A percentile compares a stretch with the other conserved stretches of the same genome.
Conservation (phyloP, 306 rosid genomes). For the Cucurbita ficifolia region DNA sequence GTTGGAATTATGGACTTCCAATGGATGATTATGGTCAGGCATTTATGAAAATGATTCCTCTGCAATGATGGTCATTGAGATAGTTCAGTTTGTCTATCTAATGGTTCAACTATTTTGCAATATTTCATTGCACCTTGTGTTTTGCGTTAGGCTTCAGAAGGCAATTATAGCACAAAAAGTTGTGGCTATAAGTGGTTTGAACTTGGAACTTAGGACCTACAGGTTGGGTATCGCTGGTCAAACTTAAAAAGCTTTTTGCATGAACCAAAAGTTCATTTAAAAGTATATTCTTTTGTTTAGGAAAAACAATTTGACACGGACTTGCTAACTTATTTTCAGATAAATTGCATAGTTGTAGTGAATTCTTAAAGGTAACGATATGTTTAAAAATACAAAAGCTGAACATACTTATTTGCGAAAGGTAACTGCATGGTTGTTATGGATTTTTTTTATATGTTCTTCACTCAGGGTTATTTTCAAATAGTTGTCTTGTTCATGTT, state of each 20-base stretch:
- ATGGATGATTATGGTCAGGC: neutral
- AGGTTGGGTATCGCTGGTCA: neutral
- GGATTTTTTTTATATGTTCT: neutral
- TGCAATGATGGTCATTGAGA: neutral
- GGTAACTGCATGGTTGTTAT: neutral
- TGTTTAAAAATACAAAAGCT: neutral
- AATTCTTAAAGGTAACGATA: neutral
- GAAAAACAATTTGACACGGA: neutral
- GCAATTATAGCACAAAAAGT: neutral
- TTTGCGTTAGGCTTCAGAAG: neutral
- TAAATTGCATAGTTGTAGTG: neutral
- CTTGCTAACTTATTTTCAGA: neutral
- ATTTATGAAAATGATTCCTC: neutral
- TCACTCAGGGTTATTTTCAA: neutral
- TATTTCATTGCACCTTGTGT: neutral
- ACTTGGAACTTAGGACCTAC: neutral
- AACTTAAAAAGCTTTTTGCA: neutral
- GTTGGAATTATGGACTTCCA: neutral
- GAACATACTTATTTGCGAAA: neutral
- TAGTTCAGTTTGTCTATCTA: neutral
- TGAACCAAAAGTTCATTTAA: neutral
- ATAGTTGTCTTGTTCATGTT: neutral
- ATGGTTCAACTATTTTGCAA: neutral
- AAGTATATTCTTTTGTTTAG: neutral
- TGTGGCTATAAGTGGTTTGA: neutral